A percentile compares a stretch with the other conserved stretches of the same genome.
phyloP scores from a whole-genome alignment of 1,284 basidiomycete genomes.

The Ustilago trichophora region DNA sequence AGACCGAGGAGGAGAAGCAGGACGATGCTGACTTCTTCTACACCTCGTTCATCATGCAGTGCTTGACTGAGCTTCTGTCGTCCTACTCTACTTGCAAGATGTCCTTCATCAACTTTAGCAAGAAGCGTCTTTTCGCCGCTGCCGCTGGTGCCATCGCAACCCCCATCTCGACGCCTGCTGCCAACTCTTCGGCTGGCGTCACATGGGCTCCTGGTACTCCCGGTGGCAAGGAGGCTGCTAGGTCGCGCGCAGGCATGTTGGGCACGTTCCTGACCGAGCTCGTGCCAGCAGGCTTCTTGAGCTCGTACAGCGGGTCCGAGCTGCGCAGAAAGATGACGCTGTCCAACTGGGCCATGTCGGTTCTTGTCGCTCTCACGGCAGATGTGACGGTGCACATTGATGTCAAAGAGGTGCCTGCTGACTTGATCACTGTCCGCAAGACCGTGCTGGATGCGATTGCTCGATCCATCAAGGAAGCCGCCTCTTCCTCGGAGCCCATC shows the following conservation, averaged over 20 bases:
- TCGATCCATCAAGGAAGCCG: conserved; percentile 84
- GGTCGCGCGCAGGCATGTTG: conserved; percentile 42
- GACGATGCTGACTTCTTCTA: conserved; percentile 72
- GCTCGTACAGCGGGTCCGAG: conserved; percentile 54
- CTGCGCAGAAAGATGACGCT: conserved; percentile 63
- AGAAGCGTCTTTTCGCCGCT: conserved; percentile 65
- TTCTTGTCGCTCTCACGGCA: conserved; percentile 88
- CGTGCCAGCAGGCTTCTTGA: conserved; percentile 64
- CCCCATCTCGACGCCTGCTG: conserved; percentile 75
- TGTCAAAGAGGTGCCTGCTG: conserved; percentile 76
- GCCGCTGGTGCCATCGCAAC: conserved; percentile 71
- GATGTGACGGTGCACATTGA: conserved; percentile 76
- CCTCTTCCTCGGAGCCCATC: conserved; percentile 73
- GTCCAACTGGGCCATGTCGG: conserved; percentile 82
- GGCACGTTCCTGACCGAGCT: conserved; percentile 60
- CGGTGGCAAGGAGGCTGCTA: conserved; percentile 22
- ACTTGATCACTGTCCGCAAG: conserved; percentile 85
- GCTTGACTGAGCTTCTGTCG: conserved; percentile 87
- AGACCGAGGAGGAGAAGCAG: conserved; percentile 29
- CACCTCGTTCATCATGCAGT: conserved; percentile 87
- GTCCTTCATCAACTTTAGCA: conserved; percentile 82
- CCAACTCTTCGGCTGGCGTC: conserved; percentile 78
- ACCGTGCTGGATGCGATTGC: conserved; percentile 87
- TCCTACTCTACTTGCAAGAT: conserved; percentile 92
- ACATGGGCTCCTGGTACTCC: conserved; percentile 70